Conservation (phyloP, 768 basidiomycete genomes). For the Amanita phalloides region DNA sequence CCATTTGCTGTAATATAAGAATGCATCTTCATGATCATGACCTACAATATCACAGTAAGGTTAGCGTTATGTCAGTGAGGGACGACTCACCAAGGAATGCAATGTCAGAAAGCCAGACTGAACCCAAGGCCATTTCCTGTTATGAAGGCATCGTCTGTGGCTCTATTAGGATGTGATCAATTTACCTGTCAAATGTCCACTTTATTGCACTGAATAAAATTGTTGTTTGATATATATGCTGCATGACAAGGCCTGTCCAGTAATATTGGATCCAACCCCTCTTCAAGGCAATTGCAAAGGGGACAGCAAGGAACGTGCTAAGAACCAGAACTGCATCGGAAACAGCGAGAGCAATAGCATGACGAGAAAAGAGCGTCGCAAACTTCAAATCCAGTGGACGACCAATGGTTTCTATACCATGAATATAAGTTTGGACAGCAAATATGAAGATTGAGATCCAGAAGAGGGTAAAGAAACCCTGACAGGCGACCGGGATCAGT, state of each 20-base stretch:
- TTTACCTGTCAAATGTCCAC: conserved; percentile 85
- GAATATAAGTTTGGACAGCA: conserved; percentile 66
- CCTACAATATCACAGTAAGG: conserved; percentile 20
- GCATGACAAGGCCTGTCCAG: conserved; percentile 64
- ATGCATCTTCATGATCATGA: conserved; percentile 94
- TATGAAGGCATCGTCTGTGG: not conserved
- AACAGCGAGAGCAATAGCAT: conserved; percentile 73
- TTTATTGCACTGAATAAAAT: conserved; percentile 66
- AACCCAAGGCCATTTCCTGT: conserved; percentile 95
- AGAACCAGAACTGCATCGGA: conserved; percentile 77
- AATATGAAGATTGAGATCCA: conserved; percentile 87
- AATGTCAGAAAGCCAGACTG: conserved; percentile 86
- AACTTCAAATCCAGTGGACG: conserved; percentile 72
- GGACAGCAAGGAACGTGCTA: conserved; percentile 69
- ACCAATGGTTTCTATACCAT: conserved; percentile 68
- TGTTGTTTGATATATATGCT: conserved; percentile 69
- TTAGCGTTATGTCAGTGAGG: not conserved
- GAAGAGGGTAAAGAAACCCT: conserved; percentile 95
- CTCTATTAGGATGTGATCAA: not conserved
- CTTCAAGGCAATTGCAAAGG: conserved; percentile 68
- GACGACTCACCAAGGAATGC: conserved; percentile 61
- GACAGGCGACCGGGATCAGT: conserved; percentile 3
- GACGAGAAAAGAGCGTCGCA: conserved; percentile 78
- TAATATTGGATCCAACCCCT: conserved; percentile 78
- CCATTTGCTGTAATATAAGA: conserved; percentile 89